Evolutionary conservation across 306 rosid species (phyloP).

Genomic region (Vicia villosa): DNA sequence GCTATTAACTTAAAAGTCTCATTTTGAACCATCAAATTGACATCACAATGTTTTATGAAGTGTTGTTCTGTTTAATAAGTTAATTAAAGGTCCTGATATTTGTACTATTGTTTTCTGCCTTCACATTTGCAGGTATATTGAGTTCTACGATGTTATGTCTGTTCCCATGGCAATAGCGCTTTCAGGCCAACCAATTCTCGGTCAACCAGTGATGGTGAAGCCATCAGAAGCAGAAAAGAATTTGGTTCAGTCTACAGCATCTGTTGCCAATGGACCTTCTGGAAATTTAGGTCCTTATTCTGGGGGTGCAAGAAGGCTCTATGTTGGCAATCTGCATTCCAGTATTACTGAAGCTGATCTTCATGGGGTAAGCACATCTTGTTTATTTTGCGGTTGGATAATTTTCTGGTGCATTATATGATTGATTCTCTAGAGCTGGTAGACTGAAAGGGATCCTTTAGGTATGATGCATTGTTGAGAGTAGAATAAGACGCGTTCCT

Average conservation of each 20-base stretch:
- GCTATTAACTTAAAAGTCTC: not conserved
- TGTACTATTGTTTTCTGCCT: conserved; percentile 16
- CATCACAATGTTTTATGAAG: not conserved
- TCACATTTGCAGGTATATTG: conserved; percentile 71
- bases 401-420: conserved; percentile 24
- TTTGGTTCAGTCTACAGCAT: conserved; percentile 79
- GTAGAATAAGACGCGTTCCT: conserved; percentile 10
- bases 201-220: conserved; percentile 98
- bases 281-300: conserved; percentile 85
- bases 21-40: not conserved
- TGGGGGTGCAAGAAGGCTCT: conserved; percentile 93
- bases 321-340: conserved; percentile 91
- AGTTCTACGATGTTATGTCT: conserved; percentile 93
- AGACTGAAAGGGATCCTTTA: conserved; percentile 21
- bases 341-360: conserved; percentile 89
- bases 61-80: not conserved
- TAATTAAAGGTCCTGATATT: not conserved
- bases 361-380: conserved; percentile 60
- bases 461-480: conserved; percentile 17
- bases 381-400: conserved; percentile 18
- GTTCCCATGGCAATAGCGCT: conserved; percentile 99
- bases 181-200: conserved; percentile 85
- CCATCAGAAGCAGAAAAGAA: conserved; percentile 99
- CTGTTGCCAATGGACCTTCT: conserved; percentile 56
- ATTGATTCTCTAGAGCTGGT: conserved; percentile 25